phyloP scores from a whole-genome alignment of 2,329 filamentous ascomycete genomes.

The Aspergillus sp. region DNA sequence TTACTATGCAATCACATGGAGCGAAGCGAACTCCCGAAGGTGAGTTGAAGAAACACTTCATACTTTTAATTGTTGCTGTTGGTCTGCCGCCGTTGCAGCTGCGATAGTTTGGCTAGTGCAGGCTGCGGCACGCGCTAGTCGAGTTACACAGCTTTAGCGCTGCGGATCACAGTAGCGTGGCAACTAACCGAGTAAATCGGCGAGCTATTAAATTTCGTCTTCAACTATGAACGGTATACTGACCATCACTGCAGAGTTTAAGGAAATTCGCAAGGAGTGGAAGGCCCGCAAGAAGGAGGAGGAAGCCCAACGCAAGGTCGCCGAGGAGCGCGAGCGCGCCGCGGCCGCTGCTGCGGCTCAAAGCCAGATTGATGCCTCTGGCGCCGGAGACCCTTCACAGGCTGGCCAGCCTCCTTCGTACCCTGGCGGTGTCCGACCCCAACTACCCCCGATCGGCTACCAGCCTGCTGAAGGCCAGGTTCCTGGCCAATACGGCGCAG shows the following conservation, averaged over 20 bases:
- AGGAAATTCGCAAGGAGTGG: conserved; percentile 99
- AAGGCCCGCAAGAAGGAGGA: conserved; percentile 99
- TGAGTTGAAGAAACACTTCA: conserved; percentile 49
- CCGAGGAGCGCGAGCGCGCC: conserved; percentile 78
- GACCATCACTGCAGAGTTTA: conserved; percentile 71
- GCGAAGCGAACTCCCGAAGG: conserved; percentile 95
- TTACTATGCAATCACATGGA: conserved; percentile 98
- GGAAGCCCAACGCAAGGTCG: conserved; percentile 82
- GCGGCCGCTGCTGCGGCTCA: conserved; percentile 55
- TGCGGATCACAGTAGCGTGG: conserved; percentile 55
- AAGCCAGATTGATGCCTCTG: conserved; percentile 47
- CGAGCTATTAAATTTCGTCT: neutral
- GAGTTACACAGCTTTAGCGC: conserved; percentile 52
- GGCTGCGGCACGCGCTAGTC: conserved; percentile 40
- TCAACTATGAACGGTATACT: conserved; percentile 10
- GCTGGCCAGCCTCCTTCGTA: conserved; percentile 45
- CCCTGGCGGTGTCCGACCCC: conserved; percentile 56
- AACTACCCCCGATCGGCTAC: conserved; percentile 75
- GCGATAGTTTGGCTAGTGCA: conserved; percentile 41
- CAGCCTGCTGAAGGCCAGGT: conserved; percentile 57
- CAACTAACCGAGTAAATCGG: conserved; percentile 39
- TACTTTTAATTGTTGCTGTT: neutral
- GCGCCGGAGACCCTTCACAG: conserved; percentile 49
- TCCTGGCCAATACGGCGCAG: conserved; percentile 65
- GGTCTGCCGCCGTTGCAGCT: conserved; percentile 29